Conservation (phyloP, 345 rosid genomes). For the Populus simonii region DNA sequence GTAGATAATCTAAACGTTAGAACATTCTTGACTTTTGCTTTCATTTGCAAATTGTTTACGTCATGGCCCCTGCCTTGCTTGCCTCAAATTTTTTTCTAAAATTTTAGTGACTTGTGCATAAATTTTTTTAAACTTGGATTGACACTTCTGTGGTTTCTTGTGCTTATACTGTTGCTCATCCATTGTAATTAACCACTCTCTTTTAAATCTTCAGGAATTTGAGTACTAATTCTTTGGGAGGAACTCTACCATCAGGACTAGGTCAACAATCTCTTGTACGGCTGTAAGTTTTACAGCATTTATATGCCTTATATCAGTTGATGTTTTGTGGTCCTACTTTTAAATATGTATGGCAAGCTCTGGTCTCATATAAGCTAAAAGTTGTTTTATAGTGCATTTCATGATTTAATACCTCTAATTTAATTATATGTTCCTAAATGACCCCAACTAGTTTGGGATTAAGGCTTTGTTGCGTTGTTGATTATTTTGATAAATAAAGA, state of each 20-base stretch:
- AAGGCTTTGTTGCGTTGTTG: not conserved
- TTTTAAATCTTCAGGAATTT: slow-evolving; percentile 58
- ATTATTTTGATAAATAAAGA: not conserved
- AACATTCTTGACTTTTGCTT: not conserved
- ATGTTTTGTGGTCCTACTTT: not conserved
- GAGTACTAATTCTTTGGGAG: slow-evolving; percentile 71
- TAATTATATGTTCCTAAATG: not conserved
- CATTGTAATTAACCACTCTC: not conserved
- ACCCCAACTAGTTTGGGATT: not conserved
- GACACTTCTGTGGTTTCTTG: not conserved
- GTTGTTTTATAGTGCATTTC: not conserved
- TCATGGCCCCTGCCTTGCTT: not conserved
- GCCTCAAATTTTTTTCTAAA: not conserved
- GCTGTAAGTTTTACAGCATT: slow-evolving; percentile 54
- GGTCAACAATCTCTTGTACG: slow-evolving; percentile 67
- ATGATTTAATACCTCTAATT: not conserved
- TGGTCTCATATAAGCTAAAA: not conserved
- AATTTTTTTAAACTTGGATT: not conserved
- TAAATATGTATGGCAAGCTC: not conserved
- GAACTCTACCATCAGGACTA: slow-evolving; percentile 68
- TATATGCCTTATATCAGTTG: not conserved
- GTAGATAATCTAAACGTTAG: no score
- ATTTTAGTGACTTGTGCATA: not conserved
- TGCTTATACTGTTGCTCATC: not conserved
- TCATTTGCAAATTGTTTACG: not conserved